These are phyloP conservation scores for Raffaelea arxii DNA, from an alignment of 2,329 filamentous ascomycete species.

Conservation along the genomic window DNA sequence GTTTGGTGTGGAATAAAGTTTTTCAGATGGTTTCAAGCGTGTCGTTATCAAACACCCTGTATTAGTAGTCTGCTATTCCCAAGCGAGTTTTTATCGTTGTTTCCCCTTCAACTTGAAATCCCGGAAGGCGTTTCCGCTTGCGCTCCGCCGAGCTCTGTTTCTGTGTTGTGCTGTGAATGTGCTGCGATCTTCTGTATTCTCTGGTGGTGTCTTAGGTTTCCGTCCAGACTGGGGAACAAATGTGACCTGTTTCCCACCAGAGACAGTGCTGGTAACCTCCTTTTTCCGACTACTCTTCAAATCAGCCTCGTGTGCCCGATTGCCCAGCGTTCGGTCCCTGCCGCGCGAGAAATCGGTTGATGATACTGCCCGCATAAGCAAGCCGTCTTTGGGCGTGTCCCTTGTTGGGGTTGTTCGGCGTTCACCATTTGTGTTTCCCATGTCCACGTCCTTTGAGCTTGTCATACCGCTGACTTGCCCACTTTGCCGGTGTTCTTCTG, in stretches of 20 bases:
- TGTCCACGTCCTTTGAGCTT: slow-evolving; percentile 19
- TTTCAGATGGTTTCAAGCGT: no score
- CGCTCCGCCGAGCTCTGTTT: slow-evolving; percentile 50
- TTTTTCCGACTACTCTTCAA: slow-evolving; percentile 17
- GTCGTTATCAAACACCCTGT: background rate
- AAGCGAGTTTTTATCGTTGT: background rate
- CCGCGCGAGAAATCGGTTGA: no score
- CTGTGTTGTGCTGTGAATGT: slow-evolving; percentile 19
- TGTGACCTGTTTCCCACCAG: slow-evolving; percentile 59
- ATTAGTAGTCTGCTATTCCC: no score
- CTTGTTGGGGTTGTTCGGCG: no score
- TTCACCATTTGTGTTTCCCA: slow-evolving; percentile 19
- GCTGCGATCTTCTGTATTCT: slow-evolving; percentile 19
- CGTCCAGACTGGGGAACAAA: slow-evolving; percentile 55
- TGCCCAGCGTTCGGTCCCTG: slow-evolving; percentile 47
- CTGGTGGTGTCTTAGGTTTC: slow-evolving; percentile 29
- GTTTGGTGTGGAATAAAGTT: no score
- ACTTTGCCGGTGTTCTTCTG: no score
- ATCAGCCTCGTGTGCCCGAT: slow-evolving; percentile 37
- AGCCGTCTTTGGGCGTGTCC: slow-evolving; percentile 11
- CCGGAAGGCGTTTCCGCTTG: slow-evolving; percentile 67
- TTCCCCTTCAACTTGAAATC: slow-evolving; percentile 33
- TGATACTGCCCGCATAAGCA: slow-evolving; percentile 60
- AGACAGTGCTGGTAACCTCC: slow-evolving; percentile 35
- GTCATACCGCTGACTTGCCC: no score